phyloP scores from a whole-genome alignment of 345 rosid species.

The Citropsis articulata region DNA sequence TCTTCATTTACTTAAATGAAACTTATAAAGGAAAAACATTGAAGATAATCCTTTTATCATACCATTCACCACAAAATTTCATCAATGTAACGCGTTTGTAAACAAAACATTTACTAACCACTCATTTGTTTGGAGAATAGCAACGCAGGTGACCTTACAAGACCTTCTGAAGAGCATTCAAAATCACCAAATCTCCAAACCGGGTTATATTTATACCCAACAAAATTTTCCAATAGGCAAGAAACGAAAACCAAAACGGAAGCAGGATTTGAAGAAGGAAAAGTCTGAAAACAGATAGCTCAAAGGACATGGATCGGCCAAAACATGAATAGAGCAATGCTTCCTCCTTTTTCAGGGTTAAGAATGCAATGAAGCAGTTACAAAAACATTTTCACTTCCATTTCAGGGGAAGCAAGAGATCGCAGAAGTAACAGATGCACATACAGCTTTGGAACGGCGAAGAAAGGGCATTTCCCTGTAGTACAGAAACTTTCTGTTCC shows the following conservation, averaged over 20 bases:
- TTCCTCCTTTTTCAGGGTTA: background rate
- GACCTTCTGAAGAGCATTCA: background rate
- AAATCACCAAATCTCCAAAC: background rate
- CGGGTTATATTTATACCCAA: background rate
- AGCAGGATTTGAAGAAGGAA: background rate
- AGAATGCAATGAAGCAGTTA: constrained; percentile 3
- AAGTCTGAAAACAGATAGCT: background rate
- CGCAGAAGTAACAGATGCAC: constrained; percentile 5
- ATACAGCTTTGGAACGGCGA: background rate
- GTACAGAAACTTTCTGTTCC: constrained; percentile 12
- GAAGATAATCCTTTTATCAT: background rate
- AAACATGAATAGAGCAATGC: background rate
- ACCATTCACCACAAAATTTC: background rate
- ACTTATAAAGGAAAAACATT: background rate
- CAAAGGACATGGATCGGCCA: background rate
- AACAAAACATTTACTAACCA: constrained; percentile 7
- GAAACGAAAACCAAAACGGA: background rate
- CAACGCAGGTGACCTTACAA: background rate
- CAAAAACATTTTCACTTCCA: constrained; percentile 11
- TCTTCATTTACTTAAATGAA: background rate
- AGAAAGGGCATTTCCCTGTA: constrained; percentile 23
- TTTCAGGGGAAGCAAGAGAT: background rate
- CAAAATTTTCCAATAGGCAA: background rate
- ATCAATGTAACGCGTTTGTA: background rate
- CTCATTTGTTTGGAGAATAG: constrained; percentile 8